These are phyloP conservation scores for Hypoxylon fragiforme DNA, from an alignment of 495 filamentous ascomycete species.

Conservation along the genomic window DNA sequence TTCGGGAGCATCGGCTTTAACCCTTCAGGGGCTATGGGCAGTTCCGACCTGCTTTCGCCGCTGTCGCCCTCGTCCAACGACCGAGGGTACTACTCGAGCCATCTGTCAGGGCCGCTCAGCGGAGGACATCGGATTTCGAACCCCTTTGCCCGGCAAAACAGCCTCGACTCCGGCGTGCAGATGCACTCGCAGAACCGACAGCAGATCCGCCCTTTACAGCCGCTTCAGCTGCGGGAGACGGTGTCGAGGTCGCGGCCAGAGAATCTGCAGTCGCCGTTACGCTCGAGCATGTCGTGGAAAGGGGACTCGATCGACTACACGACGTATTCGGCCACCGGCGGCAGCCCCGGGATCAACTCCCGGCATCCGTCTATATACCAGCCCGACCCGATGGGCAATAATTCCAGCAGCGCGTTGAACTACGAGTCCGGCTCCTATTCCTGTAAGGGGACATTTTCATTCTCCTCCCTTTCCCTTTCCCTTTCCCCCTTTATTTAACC, in stretches of 20 bases:
- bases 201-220: constrained; percentile 55
- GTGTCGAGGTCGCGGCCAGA: constrained; percentile 62
- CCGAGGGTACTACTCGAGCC: constrained; percentile 55
- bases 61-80: constrained; percentile 55
- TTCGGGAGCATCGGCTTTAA: constrained; percentile 66
- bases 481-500: no score
- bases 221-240: constrained; percentile 61
- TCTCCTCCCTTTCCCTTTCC: no score
- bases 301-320: constrained; percentile 61
- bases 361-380: constrained; percentile 50
- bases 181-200: constrained; percentile 50
- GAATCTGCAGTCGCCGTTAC: constrained; percentile 60
- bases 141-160: constrained; percentile 57
- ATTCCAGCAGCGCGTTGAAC: constrained; percentile 42
- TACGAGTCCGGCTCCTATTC: constrained; percentile 58
- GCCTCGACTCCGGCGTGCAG: constrained; percentile 51
- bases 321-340: constrained; percentile 45
- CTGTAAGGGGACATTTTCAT: constrained; percentile 50
- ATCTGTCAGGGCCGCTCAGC: constrained; percentile 51
- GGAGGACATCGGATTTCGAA: constrained; percentile 56
- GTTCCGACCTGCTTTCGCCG: constrained; percentile 57
- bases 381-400: constrained; percentile 43
- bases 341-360: constrained; percentile 49
- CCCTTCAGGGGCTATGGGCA: constrained; percentile 49
- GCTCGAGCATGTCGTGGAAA: constrained; percentile 66